Percentiles rank a stretch among this genome's conserved stretches.
phyloP scores from a whole-genome alignment of 1,284 basidiomycete genomes.

The Sporisorium exsertum region DNA sequence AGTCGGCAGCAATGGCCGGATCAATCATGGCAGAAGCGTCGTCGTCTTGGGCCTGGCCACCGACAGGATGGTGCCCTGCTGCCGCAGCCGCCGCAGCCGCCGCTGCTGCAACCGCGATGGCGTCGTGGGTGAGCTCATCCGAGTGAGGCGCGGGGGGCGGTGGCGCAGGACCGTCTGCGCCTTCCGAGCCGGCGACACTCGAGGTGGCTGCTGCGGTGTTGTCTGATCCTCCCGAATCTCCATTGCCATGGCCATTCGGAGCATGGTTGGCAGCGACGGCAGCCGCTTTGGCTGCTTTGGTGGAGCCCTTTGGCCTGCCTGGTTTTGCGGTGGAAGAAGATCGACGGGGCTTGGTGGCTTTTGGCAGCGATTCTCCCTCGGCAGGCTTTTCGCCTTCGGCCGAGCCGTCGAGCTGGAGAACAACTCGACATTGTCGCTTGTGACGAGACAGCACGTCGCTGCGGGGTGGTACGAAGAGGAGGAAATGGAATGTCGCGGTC shows the following conservation, averaged over 20 bases:
- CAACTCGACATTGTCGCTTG: constrained; percentile 64
- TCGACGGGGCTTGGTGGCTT: constrained; percentile 45
- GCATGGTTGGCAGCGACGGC: constrained; percentile 28
- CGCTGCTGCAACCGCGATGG: constrained; percentile 36
- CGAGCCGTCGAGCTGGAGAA: constrained; percentile 48
- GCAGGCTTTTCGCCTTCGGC: constrained; percentile 44
- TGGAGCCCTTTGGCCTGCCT: constrained; percentile 50
- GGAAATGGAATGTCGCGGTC: not conserved
- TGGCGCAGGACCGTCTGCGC: constrained; percentile 24
- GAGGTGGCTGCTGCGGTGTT: constrained; percentile 1
- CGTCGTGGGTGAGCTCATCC: constrained; percentile 39
- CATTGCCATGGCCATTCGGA: constrained; percentile 11
- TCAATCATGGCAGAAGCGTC: constrained; percentile 51
- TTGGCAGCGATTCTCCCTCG: constrained; percentile 40
- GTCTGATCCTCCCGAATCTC: constrained; percentile 18
- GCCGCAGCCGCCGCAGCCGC: constrained; percentile 43
- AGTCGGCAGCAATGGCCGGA: constrained; percentile 51
- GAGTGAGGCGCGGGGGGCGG: constrained; percentile 47
- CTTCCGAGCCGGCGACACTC: constrained; percentile 1
- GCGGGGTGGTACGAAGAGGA: not conserved
- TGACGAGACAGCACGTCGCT: constrained; percentile 67
- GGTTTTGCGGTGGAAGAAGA: constrained; percentile 49
- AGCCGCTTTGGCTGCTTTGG: constrained; percentile 49
- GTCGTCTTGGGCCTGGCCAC: constrained; percentile 16
- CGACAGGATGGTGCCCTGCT: constrained; percentile 29